Evolutionary conservation across 83 land plant species (phyloP).

Genomic region (Picea abies): DNA sequence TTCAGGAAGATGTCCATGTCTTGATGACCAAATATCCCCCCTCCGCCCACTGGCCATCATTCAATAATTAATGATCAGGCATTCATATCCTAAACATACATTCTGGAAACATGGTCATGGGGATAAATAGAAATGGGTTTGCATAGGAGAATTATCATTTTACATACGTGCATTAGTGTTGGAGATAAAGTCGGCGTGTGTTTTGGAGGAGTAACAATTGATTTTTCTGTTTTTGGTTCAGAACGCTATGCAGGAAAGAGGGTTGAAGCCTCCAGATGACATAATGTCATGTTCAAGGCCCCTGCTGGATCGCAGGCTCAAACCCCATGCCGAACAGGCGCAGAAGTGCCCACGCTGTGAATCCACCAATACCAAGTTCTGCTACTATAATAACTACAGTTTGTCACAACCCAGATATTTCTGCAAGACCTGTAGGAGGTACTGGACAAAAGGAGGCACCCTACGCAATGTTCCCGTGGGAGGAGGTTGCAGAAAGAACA

Average conservation of each 20-base stretch:
- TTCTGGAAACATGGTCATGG: neutral
- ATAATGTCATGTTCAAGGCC: conserved; percentile 3
- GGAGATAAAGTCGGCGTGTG: no score
- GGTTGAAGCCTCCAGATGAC: neutral
- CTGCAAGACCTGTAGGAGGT: conserved; percentile 14
- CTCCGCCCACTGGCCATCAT: no score
- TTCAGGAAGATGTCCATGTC: no score
- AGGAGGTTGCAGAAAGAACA: conserved; percentile 18
- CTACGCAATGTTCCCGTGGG: conserved; percentile 14
- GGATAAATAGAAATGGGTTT: neutral
- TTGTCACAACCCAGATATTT: conserved; percentile 12
- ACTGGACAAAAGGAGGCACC: conserved; percentile 19
- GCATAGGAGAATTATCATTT: neutral
- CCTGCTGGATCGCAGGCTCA: neutral
- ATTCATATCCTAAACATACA: neutral
- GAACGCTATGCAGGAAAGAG: conserved; percentile 6
- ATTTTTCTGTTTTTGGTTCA: neutral
- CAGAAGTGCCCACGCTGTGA: conserved; percentile 19
- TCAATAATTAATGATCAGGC: neutral
- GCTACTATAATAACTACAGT: conserved; percentile 18
- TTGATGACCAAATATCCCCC: no score
- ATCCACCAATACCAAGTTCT: conserved; percentile 16
- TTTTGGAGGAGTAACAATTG: neutral
- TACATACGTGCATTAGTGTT: no score
- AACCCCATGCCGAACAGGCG: neutral